Base-by-base conservation (phyloP, 2,329 filamentous ascomycete genomes). In the Chrysoporthe deuterocubensis region DNA sequence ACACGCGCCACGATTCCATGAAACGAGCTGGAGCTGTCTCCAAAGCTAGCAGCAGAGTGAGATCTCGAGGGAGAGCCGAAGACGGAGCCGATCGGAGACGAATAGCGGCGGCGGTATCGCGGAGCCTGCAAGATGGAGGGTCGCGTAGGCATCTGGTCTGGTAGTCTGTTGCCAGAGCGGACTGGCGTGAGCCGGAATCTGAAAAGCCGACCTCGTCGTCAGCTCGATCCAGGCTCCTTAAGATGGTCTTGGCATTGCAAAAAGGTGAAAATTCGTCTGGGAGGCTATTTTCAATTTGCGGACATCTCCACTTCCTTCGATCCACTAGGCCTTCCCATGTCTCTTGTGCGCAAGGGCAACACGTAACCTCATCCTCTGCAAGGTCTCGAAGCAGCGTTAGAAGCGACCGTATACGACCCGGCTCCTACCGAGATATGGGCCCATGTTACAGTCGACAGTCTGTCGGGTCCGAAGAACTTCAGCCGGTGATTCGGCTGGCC, bases 131-230 rank as follows among this genome's bases (percentile, higher is more conserved):
- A 52, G 16, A 32, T 50, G 26, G 44, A 42, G 44, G 44, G 44
- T 50, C 60, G 60, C 60, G 26, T 62, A 37, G 32, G 43, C 26
- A 50, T 13, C 26, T 34, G 3, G 21, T 21, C 18, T 48, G 44
- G 14, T 46, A 18, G 21, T 54, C 26, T 32, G 11, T 54, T 14
- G 21, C 16, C 13, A 44, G 11, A 18, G 58, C 42, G n/a, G 58
- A n/a, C 40, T 14, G 58, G 43, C 58, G 58, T 34, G n/a, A 48
- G 58, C n/a, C 50, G 50, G 50, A 54, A 54, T 54, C 11, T 54
- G 26, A 26, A 32, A 54, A 21, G 50, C 50, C 50, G 26, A 18
- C 26, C 50, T 32, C 16, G 50, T 40, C 37, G 13, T 6, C 21
- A 32, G 50, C 14, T 54, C 26, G 13, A 2, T 34, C 14, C 50